phyloP scores from a whole-genome alignment of 2,329 filamentous ascomycete species.

The Sporothrix dimorphospora region DNA sequence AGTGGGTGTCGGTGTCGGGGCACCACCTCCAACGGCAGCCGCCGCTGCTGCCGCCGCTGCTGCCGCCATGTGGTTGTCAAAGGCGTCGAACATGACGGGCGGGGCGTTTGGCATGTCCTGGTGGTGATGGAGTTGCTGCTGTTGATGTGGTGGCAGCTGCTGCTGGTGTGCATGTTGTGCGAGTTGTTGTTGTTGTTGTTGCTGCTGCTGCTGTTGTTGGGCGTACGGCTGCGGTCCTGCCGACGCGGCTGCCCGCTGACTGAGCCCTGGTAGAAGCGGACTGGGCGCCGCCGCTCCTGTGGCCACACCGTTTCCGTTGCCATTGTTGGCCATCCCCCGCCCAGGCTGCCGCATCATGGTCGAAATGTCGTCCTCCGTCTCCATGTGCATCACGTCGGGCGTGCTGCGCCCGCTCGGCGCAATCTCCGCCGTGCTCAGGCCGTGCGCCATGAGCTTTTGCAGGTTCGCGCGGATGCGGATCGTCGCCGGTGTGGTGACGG shows the following conservation, averaged over 20 bases:
- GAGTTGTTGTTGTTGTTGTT: neutral
- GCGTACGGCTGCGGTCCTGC: slow-evolving; percentile 6
- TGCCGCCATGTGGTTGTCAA: slow-evolving; percentile 20
- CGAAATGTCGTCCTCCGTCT: slow-evolving; percentile 33
- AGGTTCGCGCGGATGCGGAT: slow-evolving; percentile 53
- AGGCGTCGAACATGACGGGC: slow-evolving; percentile 26
- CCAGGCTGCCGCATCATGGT: slow-evolving; percentile 26
- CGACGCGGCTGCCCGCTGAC: slow-evolving; percentile 4
- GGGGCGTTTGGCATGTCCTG: neutral
- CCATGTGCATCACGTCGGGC: slow-evolving; percentile 31
- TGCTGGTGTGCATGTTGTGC: neutral
- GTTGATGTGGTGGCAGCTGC: neutral
- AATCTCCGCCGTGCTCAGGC: slow-evolving; percentile 41
- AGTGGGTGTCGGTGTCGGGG: neutral
- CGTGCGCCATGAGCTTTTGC: slow-evolving; percentile 55
- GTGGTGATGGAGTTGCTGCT: neutral
- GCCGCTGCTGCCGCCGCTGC: neutral
- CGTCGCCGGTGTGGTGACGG: slow-evolving; percentile 55
- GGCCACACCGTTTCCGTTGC: neutral
- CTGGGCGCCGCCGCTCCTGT: neutral
- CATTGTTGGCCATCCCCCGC: neutral
- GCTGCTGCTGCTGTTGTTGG: neutral
- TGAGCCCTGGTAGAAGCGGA: slow-evolving; percentile 10
- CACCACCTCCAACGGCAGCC: neutral
- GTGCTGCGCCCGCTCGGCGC: slow-evolving; percentile 38